These are phyloP conservation scores for Pseudoneurospora amorphoporcata DNA, from an alignment of 495 filamentous ascomycete species.

Conservation along the genomic window DNA sequence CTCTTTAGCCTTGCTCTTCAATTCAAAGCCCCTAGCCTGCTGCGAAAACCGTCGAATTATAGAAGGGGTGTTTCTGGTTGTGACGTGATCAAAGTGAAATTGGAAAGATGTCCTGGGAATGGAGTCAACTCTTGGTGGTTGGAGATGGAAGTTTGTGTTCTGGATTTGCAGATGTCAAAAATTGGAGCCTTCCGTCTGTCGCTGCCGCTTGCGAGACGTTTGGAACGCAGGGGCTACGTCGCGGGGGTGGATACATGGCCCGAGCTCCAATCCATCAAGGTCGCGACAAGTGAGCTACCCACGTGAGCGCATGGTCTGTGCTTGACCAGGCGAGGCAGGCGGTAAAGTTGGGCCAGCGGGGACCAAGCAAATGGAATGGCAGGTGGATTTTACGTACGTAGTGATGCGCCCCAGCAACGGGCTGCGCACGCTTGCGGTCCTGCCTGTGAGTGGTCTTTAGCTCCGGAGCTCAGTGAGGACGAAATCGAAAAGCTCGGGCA, in stretches of 20 bases:
- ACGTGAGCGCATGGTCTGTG: background rate
- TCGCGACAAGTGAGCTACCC: background rate
- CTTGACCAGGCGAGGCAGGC: background rate
- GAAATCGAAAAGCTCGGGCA: background rate
- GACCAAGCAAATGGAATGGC: background rate
- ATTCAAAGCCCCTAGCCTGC: background rate
- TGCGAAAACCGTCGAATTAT: background rate
- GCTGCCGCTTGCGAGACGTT: background rate
- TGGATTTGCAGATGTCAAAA: background rate
- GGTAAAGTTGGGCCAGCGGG: background rate
- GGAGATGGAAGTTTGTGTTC: background rate
- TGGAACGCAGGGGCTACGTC: background rate
- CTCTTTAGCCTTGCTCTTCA: background rate
- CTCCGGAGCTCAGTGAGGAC: background rate
- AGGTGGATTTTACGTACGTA: background rate
- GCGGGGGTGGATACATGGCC: background rate
- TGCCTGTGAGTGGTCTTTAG: background rate
- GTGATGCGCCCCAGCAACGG: background rate
- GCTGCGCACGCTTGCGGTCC: background rate
- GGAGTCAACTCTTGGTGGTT: background rate
- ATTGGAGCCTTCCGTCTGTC: background rate
- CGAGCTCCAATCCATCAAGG: background rate
- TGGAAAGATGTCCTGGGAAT: background rate
- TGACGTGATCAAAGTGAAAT: background rate
- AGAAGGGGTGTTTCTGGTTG: background rate